These are phyloP conservation scores for Fusarium metavorans DNA, from an alignment of 2,329 filamentous ascomycete genomes.

Conservation along the genomic window DNA sequence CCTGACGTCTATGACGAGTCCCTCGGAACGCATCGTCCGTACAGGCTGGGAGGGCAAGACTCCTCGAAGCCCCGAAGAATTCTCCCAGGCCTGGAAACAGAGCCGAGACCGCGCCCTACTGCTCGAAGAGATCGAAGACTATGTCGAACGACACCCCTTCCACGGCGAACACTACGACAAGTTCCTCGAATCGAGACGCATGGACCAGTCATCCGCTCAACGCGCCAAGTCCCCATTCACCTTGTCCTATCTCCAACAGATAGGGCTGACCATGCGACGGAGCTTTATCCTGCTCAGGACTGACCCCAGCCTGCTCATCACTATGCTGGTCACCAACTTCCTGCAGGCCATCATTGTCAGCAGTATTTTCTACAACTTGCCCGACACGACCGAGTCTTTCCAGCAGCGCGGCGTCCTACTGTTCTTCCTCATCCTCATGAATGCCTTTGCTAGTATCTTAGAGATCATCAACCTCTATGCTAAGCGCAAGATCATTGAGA, in stretches of 20 bases:
- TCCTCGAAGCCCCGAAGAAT: constrained; percentile 52
- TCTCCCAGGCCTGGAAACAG: constrained; percentile 49
- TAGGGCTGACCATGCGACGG: constrained; percentile 29
- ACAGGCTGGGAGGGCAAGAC: constrained; percentile 49
- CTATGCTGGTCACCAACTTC: constrained; percentile 35
- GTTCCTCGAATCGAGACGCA: constrained; percentile 38
- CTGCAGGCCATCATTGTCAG: constrained; percentile 38
- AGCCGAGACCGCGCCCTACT: constrained; percentile 43
- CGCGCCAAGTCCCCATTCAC: constrained; percentile 36
- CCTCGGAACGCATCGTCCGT: constrained; percentile 49
- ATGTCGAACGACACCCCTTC: constrained; percentile 40
- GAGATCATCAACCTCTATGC: constrained; percentile 45
- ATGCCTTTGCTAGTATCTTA: constrained; percentile 39
- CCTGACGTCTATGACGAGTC: constrained; percentile 65
- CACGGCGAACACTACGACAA: constrained; percentile 40
- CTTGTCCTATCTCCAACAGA: constrained; percentile 33
- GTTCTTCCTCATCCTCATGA: constrained; percentile 39
- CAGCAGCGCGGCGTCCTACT: constrained; percentile 22
- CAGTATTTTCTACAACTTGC: constrained; percentile 41
- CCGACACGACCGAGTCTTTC: constrained; percentile 4
- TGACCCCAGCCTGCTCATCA: constrained; percentile 30
- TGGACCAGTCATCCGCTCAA: constrained; percentile 40
- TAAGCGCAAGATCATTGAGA: constrained; percentile 49
- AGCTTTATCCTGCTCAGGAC: constrained; percentile 37
- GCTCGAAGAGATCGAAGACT: constrained; percentile 47